A percentile compares a stretch with the other conserved stretches of the same genome.
Evolutionary conservation across 2,329 filamentous ascomycete genomes (phyloP).

Genomic region (Fusarium sulawesiense): DNA sequence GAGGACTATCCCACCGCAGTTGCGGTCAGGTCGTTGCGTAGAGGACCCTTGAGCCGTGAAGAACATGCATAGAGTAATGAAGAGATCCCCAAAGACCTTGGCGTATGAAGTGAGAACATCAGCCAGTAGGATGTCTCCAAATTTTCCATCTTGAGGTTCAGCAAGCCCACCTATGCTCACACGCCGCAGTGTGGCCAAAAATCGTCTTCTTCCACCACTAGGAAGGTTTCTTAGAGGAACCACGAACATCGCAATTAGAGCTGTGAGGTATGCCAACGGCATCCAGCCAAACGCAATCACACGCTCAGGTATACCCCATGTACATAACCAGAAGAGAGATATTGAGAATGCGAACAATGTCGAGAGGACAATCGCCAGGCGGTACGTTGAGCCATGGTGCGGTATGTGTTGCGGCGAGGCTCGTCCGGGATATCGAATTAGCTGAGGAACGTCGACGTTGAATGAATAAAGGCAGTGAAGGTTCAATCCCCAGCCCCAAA

Average conservation of each 20-base stretch:
- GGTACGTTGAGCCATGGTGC: conserved; percentile 86
- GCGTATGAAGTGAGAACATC: conserved; percentile 96
- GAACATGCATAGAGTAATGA: conserved; percentile 93
- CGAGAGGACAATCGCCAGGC: conserved; percentile 82
- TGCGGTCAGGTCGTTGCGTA: conserved; percentile 82
- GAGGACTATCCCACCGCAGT: conserved; percentile 80
- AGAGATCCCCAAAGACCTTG: conserved; percentile 90
- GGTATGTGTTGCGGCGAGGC: conserved; percentile 75
- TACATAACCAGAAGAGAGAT: conserved; percentile 84
- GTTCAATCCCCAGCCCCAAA: conserved; percentile 96
- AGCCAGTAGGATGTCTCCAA: conserved; percentile 91
- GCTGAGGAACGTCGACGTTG: conserved; percentile 86
- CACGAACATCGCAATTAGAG: conserved; percentile 77
- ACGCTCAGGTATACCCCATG: conserved; percentile 73
- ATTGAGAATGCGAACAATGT: conserved; percentile 77
- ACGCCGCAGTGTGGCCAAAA: conserved; percentile 80
- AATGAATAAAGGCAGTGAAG: conserved; percentile 84
- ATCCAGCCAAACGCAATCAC: conserved; percentile 86
- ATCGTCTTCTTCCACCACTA: conserved; percentile 76
- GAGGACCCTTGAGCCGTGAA: conserved; percentile 76
- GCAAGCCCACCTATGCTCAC: conserved; percentile 88
- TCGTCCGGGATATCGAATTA: conserved; percentile 87
- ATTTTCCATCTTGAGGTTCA: conserved; percentile 88
- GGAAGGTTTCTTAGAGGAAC: conserved; percentile 77
- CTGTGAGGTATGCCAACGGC: conserved; percentile 83